Evolutionary conservation across 1,284 basidiomycete genomes (phyloP).

Genomic region (Heimioporus retisporus): DNA sequence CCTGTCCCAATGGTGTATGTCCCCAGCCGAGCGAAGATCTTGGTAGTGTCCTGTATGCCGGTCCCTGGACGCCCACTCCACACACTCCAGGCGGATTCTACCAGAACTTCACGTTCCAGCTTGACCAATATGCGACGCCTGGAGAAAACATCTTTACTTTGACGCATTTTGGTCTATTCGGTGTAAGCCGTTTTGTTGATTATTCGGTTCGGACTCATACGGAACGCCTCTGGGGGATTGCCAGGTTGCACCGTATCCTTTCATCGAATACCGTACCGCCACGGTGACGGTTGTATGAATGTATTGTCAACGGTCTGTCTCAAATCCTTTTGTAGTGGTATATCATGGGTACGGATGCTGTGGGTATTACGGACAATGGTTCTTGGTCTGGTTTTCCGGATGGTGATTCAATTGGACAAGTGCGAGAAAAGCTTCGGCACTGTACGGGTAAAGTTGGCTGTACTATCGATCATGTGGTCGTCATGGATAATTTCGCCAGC

Average conservation of each 20-base stretch:
- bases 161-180: constrained; percentile 42
- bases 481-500: too few species aligned
- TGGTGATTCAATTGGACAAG: too few species aligned
- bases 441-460: too few species aligned
- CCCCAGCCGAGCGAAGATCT: constrained; percentile 32
- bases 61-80: constrained; percentile 37
- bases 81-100: constrained; percentile 36
- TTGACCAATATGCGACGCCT: constrained; percentile 12
- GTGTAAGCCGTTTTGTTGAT: constrained; percentile 28
- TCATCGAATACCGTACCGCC: constrained; percentile 38
- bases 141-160: constrained; percentile 43
- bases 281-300: constrained; percentile 22
- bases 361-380: too few species aligned
- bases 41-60: constrained; percentile 41
- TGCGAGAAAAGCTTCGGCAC: too few species aligned
- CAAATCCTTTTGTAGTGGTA: too few species aligned
- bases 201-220: neutral
- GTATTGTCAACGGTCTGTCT: too few species aligned
- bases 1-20: constrained; percentile 30
- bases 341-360: too few species aligned
- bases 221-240: neutral
- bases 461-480: too few species aligned
- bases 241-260: constrained; percentile 34
- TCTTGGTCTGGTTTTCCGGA: too few species aligned
- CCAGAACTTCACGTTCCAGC: constrained; percentile 42